Evolutionary conservation across 768 basidiomycete species (phyloP), one percentile per base, ranked within the genome.

Genomic region (Mycena venus): DNA sequence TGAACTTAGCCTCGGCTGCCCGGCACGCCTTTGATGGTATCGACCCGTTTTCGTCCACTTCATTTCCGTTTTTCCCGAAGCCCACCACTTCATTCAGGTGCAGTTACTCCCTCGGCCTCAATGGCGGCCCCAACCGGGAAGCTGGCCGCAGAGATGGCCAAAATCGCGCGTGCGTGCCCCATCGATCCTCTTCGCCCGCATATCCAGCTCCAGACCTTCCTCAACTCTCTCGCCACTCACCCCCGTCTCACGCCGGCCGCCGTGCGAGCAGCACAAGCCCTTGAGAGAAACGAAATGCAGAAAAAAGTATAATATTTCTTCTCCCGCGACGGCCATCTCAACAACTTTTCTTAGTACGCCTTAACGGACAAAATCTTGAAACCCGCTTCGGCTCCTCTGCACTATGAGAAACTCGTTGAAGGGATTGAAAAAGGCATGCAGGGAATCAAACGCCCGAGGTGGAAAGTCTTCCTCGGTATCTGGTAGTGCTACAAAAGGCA

Each of bases 361-460:
- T 85, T 94, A 36, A 91, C 93, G 29, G 85, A 88, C 51, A 91
- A 88, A 79, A 93, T 88, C 47, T 80, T 94, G 65, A 86, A 88
- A 59, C 95, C 95, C 5, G 89, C 91, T 14, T 94, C 94, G 7
- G 90, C 89, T 82, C 94, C 94, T 31, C 83, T 86, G 63, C 91
- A 96, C 82, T 96, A 96, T 77, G 87, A 91, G 53, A 90, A 93
- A 29, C 88, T 96, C 11, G 86, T 90, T 1, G 93, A 94, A 77
- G 95, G 91, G 7, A 91, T 92, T 73, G 91, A 94, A 71, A 94
- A 93, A 83, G 94, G 93, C 77, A 89, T 91, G 14, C 85, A 91
- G 78, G 95, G 95, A n/a, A 93, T 95, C 53, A 89, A 89, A 38
- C 86, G 95, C 67, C 94, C 95, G 3, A 92, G 92, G 92, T 96